Evolutionary conservation across 768 basidiomycete genomes (phyloP), one percentile per base, ranked within the genome.

Genomic region (Pisolithus marmoratus): DNA sequence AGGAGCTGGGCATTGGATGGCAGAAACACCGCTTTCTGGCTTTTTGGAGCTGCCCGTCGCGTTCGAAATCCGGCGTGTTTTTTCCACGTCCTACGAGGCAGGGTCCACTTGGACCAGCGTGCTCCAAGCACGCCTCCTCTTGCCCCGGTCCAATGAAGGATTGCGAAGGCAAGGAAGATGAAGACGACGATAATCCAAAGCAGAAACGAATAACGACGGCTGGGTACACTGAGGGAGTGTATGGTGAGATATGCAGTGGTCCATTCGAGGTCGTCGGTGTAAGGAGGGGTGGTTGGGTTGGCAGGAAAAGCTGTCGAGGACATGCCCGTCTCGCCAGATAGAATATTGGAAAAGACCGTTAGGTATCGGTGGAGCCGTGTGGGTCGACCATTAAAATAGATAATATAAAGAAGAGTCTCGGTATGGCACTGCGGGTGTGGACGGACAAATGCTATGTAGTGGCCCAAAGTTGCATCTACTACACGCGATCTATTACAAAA

Each of bases 1-100:
- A 85, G 69, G 17, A 88, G 67, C 57, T 86, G 81, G 0, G 80
- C 78, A 59, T 89, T 83, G 46, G 85, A 79, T 2, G 85, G 84
- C 4, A 85, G 63, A 7, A 77, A 70, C 17, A 61, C 46, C 5
- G 78, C 75, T 49, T 79, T 75, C 46, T 59, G 70, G 54, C 71
- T 72, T 1, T 67, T 67, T 49, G 68, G 63, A 31, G 68, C 66
- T 22, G 53, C 59, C 48, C 63, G 60, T 53, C 57, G 58, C 49
- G 72, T 70, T 46, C 64, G 57, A 43, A 70, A 61, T 46, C 77
- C 56, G 44, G 69, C 60, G 38, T 73, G 73, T 48, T 72, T 74
- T 42, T 80, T 70, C 74, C 78, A 80, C n/a, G 82, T 83, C 46
- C 77, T 66, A 38, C 82, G 71, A 17, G 81, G 75, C 17, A 85